These are phyloP conservation scores for Eucalyptus victrix DNA, from an alignment of 345 rosid species.

Conservation along the genomic window DNA sequence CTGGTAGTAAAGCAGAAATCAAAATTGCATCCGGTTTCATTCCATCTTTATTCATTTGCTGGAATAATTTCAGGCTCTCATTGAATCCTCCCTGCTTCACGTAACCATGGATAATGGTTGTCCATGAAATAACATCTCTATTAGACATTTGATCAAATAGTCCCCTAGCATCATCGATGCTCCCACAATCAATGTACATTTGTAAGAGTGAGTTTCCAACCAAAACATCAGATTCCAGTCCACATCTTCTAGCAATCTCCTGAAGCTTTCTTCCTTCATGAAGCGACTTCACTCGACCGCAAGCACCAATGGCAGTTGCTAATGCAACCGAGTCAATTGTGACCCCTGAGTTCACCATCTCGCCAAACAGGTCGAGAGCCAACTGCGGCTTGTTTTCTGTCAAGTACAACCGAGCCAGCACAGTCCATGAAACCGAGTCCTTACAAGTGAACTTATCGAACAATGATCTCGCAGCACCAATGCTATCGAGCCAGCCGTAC, in stretches of 20 bases:
- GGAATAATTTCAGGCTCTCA: constrained; percentile 33
- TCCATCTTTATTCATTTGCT: constrained; percentile 21
- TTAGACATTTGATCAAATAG: constrained; percentile 21
- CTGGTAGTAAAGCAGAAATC: constrained; percentile 24
- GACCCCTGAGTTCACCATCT: constrained; percentile 12
- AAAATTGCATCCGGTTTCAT: constrained; percentile 24
- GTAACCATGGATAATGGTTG: constrained; percentile 20
- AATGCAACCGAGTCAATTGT: constrained; percentile 21
- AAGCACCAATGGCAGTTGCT: constrained; percentile 25
- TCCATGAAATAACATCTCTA: constrained; percentile 39
- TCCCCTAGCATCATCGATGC: constrained; percentile 15
- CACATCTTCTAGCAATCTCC: constrained; percentile 13
- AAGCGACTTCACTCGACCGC: constrained; percentile 18
- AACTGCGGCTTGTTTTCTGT: constrained; percentile 11
- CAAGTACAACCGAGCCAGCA: constrained; percentile 23
- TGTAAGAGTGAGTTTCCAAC: constrained; percentile 33
- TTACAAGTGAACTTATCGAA: constrained; percentile 13
- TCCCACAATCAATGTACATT: constrained; percentile 32
- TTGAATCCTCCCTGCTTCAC: constrained; percentile 34
- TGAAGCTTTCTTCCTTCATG: constrained; percentile 25
- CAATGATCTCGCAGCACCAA: constrained; percentile 19
- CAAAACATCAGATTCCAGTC: constrained; percentile 28
- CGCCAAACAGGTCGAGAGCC: constrained; percentile 18
- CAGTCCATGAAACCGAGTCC: constrained; percentile 33
- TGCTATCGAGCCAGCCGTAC: constrained; percentile 30